Conservation (phyloP, 768 basidiomycete genomes). For the Paxillus ammoniavirescens region DNA sequence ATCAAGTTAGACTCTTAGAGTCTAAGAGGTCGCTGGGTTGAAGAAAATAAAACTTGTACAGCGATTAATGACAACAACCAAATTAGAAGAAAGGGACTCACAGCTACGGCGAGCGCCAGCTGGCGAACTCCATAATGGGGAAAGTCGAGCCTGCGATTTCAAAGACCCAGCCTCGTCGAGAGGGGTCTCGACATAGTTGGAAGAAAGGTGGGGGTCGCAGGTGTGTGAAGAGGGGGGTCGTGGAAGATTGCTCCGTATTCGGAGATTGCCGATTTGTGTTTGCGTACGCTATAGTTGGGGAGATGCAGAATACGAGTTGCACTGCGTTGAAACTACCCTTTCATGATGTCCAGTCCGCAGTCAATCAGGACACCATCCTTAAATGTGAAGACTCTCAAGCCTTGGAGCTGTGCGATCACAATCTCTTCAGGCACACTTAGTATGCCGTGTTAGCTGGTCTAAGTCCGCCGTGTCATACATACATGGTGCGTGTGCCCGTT, state of each 20-base stretch:
- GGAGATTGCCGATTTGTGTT: conserved; percentile 14
- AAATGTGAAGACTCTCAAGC: not conserved
- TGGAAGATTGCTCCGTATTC: conserved; percentile 6
- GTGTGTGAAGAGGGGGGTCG: too few species aligned
- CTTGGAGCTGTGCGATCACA: conserved; percentile 7
- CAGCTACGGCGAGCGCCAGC: conserved; percentile 3
- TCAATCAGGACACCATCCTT: not conserved
- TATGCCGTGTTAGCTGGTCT: not conserved
- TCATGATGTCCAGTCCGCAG: not conserved
- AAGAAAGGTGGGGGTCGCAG: not conserved
- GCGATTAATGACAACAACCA: conserved; percentile 20
- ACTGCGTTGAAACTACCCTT: too few species aligned
- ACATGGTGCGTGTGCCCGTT: not conserved
- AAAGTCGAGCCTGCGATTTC: conserved; percentile 1
- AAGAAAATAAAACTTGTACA: not conserved
- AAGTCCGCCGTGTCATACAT: conserved; percentile 1
- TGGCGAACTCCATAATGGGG: conserved; percentile 18
- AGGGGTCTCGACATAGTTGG: not conserved
- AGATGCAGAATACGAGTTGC: too few species aligned
- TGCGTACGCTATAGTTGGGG: too few species aligned
- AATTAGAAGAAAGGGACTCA: conserved; percentile 12
- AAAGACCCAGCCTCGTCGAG: not conserved
- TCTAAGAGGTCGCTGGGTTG: not conserved
- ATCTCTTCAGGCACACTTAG: conserved; percentile 17
- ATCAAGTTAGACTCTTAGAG: too few species aligned